Conservation (phyloP, 176 grass and related monocot species). For the Aegilops bicornis region DNA sequence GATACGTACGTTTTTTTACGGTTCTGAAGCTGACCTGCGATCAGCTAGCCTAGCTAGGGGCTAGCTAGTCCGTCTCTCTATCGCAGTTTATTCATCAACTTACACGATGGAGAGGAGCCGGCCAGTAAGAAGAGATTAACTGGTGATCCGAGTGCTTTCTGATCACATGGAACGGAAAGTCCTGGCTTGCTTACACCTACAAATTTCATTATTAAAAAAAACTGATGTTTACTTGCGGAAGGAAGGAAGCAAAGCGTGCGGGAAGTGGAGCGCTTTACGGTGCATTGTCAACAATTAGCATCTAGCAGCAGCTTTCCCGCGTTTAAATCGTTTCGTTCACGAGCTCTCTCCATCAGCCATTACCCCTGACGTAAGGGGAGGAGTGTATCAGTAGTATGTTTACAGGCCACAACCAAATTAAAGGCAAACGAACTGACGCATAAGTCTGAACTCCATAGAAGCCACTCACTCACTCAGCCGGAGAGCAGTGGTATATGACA, state of each 20-base stretch:
- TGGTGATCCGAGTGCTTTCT: background rate
- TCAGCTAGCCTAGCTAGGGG: background rate
- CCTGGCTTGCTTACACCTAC: background rate
- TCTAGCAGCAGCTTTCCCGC: constrained; percentile 24
- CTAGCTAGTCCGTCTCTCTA: background rate
- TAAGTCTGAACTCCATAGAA: constrained; percentile 27
- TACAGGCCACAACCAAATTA: constrained; percentile 9
- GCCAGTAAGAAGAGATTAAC: background rate
- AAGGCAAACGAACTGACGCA: constrained; percentile 35
- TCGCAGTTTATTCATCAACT: background rate
- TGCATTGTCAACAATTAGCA: constrained; percentile 13
- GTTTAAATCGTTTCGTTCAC: constrained; percentile 21
- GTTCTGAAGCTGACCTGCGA: constrained; percentile 29
- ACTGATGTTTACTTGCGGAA: constrained; percentile 4
- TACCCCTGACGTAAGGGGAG: background rate
- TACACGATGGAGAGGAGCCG: background rate
- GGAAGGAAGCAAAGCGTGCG: constrained; percentile 12
- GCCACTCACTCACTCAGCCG: background rate
- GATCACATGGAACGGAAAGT: constrained; percentile 11
- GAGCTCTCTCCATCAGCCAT: constrained; percentile 15
- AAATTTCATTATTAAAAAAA: background rate
- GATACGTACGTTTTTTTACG: constrained; percentile 20
- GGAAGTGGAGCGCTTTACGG: background rate
- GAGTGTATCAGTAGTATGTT: background rate
- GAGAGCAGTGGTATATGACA: constrained; percentile 20